Percentiles rank a stretch among this genome's conserved stretches.
phyloP scores from a whole-genome alignment of 768 basidiomycete genomes.

The Tylopilus rubrobrunneus region DNA sequence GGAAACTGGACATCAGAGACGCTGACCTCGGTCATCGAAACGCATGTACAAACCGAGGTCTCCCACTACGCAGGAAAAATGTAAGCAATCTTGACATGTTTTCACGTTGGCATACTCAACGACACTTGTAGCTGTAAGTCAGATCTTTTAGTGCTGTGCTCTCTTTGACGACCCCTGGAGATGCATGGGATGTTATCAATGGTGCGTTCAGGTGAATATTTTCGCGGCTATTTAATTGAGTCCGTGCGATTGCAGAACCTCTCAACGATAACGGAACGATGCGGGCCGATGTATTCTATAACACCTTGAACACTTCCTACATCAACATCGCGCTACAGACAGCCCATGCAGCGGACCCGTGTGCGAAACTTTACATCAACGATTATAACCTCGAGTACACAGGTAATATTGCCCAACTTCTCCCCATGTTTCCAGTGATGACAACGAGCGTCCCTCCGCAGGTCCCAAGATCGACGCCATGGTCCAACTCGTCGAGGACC shows the following conservation, averaged over 20 bases:
- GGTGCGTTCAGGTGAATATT: not conserved
- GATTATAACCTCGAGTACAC: conserved; percentile 26
- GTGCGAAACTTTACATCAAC: conserved; percentile 33
- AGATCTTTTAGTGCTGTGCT: not conserved
- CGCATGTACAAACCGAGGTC: conserved; percentile 11
- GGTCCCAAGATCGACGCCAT: conserved; percentile 42
- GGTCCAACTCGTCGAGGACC: conserved; percentile 46
- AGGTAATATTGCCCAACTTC: conserved; percentile 12
- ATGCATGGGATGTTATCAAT: conserved; percentile 22
- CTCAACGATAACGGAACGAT: conserved; percentile 56
- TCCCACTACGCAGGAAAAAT: conserved; percentile 10
- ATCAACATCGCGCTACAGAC: conserved; percentile 46
- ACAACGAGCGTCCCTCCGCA: not conserved
- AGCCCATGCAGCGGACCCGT: conserved; percentile 29
- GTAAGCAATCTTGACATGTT: not conserved
- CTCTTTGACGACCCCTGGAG: conserved; percentile 2
- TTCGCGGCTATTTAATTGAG: not conserved
- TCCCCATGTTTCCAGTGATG: not conserved
- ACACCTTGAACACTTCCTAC: conserved; percentile 45
- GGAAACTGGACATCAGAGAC: conserved; percentile 11
- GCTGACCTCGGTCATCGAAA: conserved; percentile 16
- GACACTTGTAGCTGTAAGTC: conserved; percentile 9
- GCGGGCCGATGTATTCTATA: conserved; percentile 50
- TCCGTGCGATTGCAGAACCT: conserved; percentile 8
- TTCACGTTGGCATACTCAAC: not conserved